phyloP scores from a whole-genome alignment of 768 basidiomycete species.

The Suillus lakei region DNA sequence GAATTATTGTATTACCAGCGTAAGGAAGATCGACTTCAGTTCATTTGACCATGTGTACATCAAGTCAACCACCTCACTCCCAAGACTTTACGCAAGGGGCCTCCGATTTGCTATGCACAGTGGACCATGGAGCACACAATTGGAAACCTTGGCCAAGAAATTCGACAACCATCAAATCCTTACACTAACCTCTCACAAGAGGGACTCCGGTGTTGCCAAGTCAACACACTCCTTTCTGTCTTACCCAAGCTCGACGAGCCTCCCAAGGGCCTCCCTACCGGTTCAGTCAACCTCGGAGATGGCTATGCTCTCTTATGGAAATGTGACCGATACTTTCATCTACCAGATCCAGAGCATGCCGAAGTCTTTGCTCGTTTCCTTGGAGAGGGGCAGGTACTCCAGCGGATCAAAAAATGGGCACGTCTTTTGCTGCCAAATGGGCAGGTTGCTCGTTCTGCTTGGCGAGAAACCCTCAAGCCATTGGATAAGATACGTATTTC shows the following conservation, averaged over 20 bases:
- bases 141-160: conserved; percentile 30
- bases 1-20: conserved; percentile 34
- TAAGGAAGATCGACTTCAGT: conserved; percentile 32
- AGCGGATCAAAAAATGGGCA: conserved; percentile 20
- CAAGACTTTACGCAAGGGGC: conserved; percentile 28
- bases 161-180: conserved; percentile 25
- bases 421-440: conserved; percentile 27
- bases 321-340: not conserved
- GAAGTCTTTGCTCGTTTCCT: not conserved
- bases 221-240: conserved; percentile 14
- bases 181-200: conserved; percentile 31
- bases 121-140: conserved; percentile 34
- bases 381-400: not conserved
- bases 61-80: conserved; percentile 23
- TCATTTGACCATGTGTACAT: conserved; percentile 36
- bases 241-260: conserved; percentile 13
- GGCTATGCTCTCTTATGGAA: not conserved
- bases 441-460: conserved; percentile 20
- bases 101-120: conserved; percentile 25
- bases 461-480: conserved; percentile 5
- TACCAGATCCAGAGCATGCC: not conserved
- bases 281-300: not conserved
- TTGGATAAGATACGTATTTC: conserved; percentile 2
- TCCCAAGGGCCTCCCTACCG: not conserved
- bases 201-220: conserved; percentile 23